Evolutionary conservation across 139 green algal genomes (phyloP).

Genomic region (Micractinium conductrix): DNA sequence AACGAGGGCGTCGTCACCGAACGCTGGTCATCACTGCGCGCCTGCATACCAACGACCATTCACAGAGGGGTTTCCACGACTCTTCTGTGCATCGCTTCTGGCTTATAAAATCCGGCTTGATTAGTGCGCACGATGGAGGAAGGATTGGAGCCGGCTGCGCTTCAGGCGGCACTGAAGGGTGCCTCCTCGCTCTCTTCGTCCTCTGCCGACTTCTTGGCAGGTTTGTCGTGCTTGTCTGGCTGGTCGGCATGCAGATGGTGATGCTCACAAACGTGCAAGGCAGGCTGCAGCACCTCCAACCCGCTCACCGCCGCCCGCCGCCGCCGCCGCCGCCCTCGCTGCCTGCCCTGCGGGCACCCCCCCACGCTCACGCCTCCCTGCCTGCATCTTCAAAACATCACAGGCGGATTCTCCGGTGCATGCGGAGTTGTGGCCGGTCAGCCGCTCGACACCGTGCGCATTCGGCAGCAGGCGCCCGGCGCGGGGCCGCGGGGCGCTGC

Average conservation of each 20-base stretch:
- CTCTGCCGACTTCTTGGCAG: constrained; percentile 27
- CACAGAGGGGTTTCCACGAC: too few species aligned
- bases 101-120: too few species aligned
- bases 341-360: neutral
- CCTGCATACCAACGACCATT: too few species aligned
- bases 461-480: constrained; percentile 45
- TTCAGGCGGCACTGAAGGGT: neutral
- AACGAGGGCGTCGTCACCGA: too few species aligned
- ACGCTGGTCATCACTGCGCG: too few species aligned
- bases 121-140: neutral
- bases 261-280: too few species aligned
- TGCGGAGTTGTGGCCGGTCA: constrained; percentile 54
- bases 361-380: neutral
- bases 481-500: neutral
- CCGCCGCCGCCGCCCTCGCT: neutral
- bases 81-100: too few species aligned
- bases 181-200: neutral
- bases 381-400: neutral
- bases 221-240: neutral
- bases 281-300: neutral
- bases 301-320: neutral
- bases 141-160: constrained; percentile 9
- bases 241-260: too few species aligned
- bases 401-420: constrained; percentile 58
- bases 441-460: constrained; percentile 64